Evolutionary conservation across 805 yeast genomes (phyloP).

Genomic region (Wickerhamomyces sydowiorum): DNA sequence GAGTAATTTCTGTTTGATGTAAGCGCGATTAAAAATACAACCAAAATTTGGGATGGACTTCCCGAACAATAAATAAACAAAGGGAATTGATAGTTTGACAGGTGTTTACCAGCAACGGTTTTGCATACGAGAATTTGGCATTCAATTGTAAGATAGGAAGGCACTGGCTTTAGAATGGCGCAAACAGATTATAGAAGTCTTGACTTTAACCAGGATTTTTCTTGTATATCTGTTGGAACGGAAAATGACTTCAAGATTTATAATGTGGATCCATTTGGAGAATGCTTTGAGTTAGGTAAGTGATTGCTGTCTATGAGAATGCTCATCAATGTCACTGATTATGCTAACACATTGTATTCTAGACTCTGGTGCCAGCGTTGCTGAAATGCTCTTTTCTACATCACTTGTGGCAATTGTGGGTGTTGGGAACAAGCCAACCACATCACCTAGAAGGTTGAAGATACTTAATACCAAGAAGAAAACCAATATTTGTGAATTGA

Average conservation of each 20-base stretch:
- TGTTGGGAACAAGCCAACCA: conserved; percentile 59
- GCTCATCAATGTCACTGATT: neutral
- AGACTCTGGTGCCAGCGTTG: conserved; percentile 42
- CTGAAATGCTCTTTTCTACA: conserved; percentile 89
- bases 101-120: too few relatives aligned
- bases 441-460: conserved; percentile 55
- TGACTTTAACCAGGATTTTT: conserved; percentile 86
- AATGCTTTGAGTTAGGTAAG: conserved; percentile 45
- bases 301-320: conserved; percentile 1
- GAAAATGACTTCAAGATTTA: conserved; percentile 63
- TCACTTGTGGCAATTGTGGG: conserved; percentile 83
- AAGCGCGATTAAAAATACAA: too few relatives aligned
- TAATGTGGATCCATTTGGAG: conserved; percentile 85
- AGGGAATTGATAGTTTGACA: too few relatives aligned
- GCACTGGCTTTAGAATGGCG: neutral
- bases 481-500: conserved; percentile 75
- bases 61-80: too few relatives aligned
- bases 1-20: too few relatives aligned
- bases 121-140: neutral
- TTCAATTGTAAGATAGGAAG: neutral
- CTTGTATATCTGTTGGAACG: conserved; percentile 71
- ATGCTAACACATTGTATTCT: neutral
- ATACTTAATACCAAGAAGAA: conserved; percentile 69
- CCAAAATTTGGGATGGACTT: too few relatives aligned
- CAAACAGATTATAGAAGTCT: conserved; percentile 21